Evolutionary conservation across 495 filamentous ascomycete genomes (phyloP), one percentile per base, ranked within the genome.

Genomic region (Aspergillus nidulans): DNA sequence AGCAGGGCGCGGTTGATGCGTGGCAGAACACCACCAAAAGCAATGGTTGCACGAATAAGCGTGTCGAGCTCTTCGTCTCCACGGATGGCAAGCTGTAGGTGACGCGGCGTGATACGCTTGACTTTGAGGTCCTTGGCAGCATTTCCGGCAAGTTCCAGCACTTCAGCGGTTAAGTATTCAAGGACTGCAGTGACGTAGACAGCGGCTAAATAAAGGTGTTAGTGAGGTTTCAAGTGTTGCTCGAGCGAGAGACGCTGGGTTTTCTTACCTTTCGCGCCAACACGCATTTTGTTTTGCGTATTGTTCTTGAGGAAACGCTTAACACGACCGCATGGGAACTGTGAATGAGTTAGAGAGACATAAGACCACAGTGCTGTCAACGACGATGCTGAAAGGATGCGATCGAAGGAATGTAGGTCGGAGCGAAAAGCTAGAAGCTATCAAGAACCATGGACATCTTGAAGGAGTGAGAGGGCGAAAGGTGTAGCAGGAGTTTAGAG

Each of bases 231-330:
- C 18, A 28, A 52, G 36, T 18, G 9, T 1, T 13, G 6, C 20
- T 24, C 16, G 0, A 25, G 30, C 30, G 30, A 24, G 26, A 42
- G 49, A 46, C 36, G 6, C 46, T 32, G 20, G 43, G 36, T 39
- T 57, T 46, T 57, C 68, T 24, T 73, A 85, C 82, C 82, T 80
- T 98, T 98, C 62, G 94, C 94, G 64, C 94, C 95, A 61, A 98
- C 95, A 77, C 94, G 92, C 91, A 97, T 97, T 82, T 97, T 97
- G 75, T 96, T 95, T 65, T 97, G 94, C 21, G 94, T 97, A 76
- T 96, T 96, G 74, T 94, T 94, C 83, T 97, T 97, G 68, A 98
- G 79, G 80, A 97, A 96, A 77, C 94, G 92, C 86, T 98, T 98
- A 68, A 98, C 92, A 87, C 94, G 95, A 75, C 94, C 94, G 70